A percentile compares a stretch with the other conserved stretches of the same genome.
These are phyloP conservation scores for Xylaria telfairii DNA, from an alignment of 495 filamentous ascomycete species.

Conservation along the genomic window DNA sequence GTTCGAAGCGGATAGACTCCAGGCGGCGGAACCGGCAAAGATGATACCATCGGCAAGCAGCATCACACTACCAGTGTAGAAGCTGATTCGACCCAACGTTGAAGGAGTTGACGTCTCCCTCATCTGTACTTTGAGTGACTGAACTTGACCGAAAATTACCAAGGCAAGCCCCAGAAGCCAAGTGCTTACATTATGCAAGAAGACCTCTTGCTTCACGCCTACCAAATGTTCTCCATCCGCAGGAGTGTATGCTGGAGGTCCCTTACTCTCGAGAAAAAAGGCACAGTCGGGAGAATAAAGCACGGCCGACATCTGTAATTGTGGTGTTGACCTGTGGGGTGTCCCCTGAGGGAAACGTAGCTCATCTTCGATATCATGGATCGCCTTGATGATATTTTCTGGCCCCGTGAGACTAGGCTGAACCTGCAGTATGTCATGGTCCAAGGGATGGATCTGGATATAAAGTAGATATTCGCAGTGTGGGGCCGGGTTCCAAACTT, in stretches of 20 bases:
- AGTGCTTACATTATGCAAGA: constrained; percentile 66
- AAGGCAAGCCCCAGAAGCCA: constrained; percentile 71
- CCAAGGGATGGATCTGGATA: constrained; percentile 75
- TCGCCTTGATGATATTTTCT: constrained; percentile 47
- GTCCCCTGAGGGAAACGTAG: constrained; percentile 84
- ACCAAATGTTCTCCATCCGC: constrained; percentile 70
- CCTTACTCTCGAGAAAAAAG: constrained; percentile 88
- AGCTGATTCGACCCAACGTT: constrained; percentile 87
- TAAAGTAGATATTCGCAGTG: constrained; percentile 91
- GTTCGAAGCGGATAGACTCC: constrained; percentile 67
- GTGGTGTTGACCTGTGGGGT: constrained; percentile 69
- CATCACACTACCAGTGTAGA: constrained; percentile 85
- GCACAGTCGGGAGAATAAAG: constrained; percentile 95
- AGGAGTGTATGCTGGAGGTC: constrained; percentile 71
- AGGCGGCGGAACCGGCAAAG: constrained; percentile 64
- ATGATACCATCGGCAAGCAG: constrained; percentile 80
- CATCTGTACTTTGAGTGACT: constrained; percentile 80
- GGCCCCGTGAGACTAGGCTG: constrained; percentile 34
- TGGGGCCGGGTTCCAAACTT: constrained; percentile 64
- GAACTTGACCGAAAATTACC: constrained; percentile 71
- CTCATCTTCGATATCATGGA: constrained; percentile 80
- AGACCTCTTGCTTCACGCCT: constrained; percentile 81
- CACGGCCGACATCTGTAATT: constrained; percentile 79
- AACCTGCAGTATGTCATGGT: constrained; percentile 49
- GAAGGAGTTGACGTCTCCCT: constrained; percentile 95